These are phyloP conservation scores for Amoebophrya sp. DNA, from an alignment of 169 alveolate genomes.

Conservation along the genomic window DNA sequence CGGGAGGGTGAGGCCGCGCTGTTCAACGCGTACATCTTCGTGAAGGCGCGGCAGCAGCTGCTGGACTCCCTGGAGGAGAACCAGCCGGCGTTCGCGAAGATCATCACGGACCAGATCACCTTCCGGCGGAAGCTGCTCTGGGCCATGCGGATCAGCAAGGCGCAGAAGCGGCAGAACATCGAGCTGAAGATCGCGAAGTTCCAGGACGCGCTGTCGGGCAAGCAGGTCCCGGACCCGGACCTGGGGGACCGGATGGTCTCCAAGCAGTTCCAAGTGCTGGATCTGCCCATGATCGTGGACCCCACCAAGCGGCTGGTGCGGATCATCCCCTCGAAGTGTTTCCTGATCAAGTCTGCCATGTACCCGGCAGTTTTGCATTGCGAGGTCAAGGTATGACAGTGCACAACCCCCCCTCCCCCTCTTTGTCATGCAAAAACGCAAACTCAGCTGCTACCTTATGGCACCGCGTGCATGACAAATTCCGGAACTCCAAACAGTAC, in stretches of 20 bases:
- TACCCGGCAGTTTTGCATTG: constrained; percentile 46
- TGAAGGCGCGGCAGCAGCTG: constrained; percentile 27
- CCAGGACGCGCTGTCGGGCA: constrained; percentile 3
- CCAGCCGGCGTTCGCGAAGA: neutral
- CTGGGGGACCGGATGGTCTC: neutral
- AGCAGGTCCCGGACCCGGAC: neutral
- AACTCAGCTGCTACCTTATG: no score
- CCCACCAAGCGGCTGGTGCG: neutral
- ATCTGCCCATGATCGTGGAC: constrained; percentile 15
- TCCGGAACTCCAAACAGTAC: no score
- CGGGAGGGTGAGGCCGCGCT: neutral
- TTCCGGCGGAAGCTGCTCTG: neutral
- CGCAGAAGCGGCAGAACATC: constrained; percentile 15
- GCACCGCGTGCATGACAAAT: no score
- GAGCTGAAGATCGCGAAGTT: constrained; percentile 19
- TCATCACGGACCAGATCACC: constrained; percentile 8
- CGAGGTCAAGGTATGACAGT: constrained; percentile 32
- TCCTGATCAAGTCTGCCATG: constrained; percentile 45
- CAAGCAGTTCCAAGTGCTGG: neutral
- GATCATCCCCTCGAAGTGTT: constrained; percentile 18
- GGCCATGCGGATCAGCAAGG: neutral
- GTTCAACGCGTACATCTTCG: neutral
- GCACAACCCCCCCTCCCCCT: no score
- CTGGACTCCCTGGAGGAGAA: constrained; percentile 9
- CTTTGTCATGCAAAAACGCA: no score